Evolutionary conservation across 2,329 filamentous ascomycete species (phyloP).

Genomic region (Colletotrichum limetticola): DNA sequence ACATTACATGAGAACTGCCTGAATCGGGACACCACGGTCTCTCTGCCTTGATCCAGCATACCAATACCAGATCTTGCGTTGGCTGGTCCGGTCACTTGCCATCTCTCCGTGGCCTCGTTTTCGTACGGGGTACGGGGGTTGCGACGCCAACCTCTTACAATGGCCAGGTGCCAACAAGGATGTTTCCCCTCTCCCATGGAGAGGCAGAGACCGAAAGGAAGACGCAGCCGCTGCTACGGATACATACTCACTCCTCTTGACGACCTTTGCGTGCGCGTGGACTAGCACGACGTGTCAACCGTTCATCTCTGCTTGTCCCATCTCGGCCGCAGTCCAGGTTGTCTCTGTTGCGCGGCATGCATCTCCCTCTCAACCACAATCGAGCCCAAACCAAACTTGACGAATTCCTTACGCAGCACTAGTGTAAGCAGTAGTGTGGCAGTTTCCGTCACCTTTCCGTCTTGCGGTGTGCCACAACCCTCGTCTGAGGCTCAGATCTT

Average conservation of each 20-base stretch:
- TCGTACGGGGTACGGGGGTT: background rate
- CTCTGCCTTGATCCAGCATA: background rate
- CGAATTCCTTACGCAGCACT: background rate
- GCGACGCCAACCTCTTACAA: slow-evolving; percentile 7
- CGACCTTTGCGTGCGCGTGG: slow-evolving; percentile 14
- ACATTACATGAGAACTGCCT: background rate
- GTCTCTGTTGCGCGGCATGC: background rate
- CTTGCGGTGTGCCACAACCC: background rate
- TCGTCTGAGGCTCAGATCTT: slow-evolving; percentile 19
- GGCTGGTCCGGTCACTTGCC: slow-evolving; percentile 11
- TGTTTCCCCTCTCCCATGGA: background rate
- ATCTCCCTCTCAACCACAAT: background rate
- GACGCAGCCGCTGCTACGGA: background rate
- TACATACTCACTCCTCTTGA: slow-evolving; percentile 7
- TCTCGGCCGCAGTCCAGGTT: slow-evolving; percentile 5
- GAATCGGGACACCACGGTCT: background rate
- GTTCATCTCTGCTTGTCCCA: slow-evolving; percentile 15
- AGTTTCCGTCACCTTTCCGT: background rate
- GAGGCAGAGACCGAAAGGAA: background rate
- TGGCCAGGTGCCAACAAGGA: slow-evolving; percentile 2
- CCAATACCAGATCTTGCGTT: slow-evolving; percentile 10
- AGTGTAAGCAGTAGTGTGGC: background rate
- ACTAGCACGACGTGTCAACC: slow-evolving; percentile 1
- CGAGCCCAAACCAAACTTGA: background rate
- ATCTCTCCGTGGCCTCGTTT: slow-evolving; percentile 7